Percentiles rank a stretch among this genome's conserved stretches.
Evolutionary conservation across 2,329 filamentous ascomycete species (phyloP).

Genomic region (Hypoxylon sp.): DNA sequence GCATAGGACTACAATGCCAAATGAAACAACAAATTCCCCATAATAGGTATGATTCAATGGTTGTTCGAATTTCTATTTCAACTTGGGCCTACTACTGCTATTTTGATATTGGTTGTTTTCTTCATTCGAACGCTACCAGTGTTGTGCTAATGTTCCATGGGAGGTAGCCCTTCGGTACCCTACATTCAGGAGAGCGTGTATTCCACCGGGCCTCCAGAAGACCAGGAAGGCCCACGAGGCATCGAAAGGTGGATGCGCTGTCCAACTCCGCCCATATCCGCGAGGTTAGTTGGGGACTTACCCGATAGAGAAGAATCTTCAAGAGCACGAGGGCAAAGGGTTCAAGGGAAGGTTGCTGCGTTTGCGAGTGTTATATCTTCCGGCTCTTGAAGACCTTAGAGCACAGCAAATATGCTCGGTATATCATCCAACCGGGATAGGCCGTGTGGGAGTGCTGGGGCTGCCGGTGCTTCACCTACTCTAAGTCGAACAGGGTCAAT

Average conservation of each 20-base stretch:
- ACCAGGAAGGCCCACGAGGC: constrained; percentile 35
- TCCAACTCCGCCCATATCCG: constrained; percentile 37
- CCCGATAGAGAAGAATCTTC: constrained; percentile 15
- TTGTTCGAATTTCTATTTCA: constrained; percentile 12
- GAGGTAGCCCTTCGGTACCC: constrained; percentile 25
- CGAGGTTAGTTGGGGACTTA: constrained; percentile 12
- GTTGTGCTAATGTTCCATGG: constrained; percentile 22
- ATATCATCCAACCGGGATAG: constrained; percentile 2
- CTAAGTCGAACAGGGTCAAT: not conserved
- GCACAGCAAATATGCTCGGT: not conserved
- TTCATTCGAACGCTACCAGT: constrained; percentile 3
- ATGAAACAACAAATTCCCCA: constrained; percentile 33
- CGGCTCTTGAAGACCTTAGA: not conserved
- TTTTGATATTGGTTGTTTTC: not conserved
- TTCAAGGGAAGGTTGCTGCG: constrained; percentile 27
- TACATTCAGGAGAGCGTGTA: constrained; percentile 40
- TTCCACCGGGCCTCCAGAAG: constrained; percentile 30
- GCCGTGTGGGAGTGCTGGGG: not conserved
- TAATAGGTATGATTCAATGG: constrained; percentile 31
- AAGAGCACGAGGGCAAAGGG: constrained; percentile 10
- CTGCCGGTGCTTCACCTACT: not conserved
- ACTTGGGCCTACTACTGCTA: constrained; percentile 7
- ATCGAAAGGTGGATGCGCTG: constrained; percentile 43
- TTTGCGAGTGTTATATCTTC: constrained; percentile 30
- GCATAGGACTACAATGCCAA: constrained; percentile 31